Conservation (phyloP, 345 rosid genomes). For the Dovyalis caffra region DNA sequence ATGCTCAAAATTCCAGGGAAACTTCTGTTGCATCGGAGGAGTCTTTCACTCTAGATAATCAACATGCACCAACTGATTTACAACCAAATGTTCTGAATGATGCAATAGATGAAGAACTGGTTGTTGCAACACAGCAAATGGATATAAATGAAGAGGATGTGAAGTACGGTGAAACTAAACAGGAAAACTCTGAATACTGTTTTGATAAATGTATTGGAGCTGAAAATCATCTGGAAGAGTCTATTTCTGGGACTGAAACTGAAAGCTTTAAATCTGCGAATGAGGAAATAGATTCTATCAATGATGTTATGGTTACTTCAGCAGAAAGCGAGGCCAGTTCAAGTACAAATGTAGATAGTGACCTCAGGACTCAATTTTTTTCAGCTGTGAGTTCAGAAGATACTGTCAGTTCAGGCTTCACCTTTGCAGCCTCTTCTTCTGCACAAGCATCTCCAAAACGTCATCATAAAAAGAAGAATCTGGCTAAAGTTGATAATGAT, state of each 20-base stretch:
- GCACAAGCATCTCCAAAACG: constrained; percentile 46
- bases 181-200: constrained; percentile 31
- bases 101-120: constrained; percentile 55
- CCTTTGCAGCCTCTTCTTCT: constrained; percentile 67
- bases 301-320: constrained; percentile 46
- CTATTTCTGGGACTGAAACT: constrained; percentile 68
- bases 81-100: constrained; percentile 36
- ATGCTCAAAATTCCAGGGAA: constrained; percentile 43
- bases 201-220: constrained; percentile 31
- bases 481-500: constrained; percentile 38
- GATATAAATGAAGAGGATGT: constrained; percentile 48
- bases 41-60: constrained; percentile 37
- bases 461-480: constrained; percentile 48
- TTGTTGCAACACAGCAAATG: constrained; percentile 60
- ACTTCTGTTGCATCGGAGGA: constrained; percentile 62
- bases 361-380: constrained; percentile 27
- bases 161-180: constrained; percentile 27
- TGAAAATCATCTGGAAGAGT: constrained; percentile 48
- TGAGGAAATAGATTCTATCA: constrained; percentile 65
- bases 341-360: constrained; percentile 42
- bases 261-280: constrained; percentile 88
- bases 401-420: constrained; percentile 52
- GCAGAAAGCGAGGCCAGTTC: constrained; percentile 67
- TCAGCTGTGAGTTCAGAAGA: constrained; percentile 39
- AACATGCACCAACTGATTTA: constrained; percentile 33